These are phyloP conservation scores for Volvariella surrecta DNA, from an alignment of 1,284 basidiomycete species.

Conservation along the genomic window DNA sequence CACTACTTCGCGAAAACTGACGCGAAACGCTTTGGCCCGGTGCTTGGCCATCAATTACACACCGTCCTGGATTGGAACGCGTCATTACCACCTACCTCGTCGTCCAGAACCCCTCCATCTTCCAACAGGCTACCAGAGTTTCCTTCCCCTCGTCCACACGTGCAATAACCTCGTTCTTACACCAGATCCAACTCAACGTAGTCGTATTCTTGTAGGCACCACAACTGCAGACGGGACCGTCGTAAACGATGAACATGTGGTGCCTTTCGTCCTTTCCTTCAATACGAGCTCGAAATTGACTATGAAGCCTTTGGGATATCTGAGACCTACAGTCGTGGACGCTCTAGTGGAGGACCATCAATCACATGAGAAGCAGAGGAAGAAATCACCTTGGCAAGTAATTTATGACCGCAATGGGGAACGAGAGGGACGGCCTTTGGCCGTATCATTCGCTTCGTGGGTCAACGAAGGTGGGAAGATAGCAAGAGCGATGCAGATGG, in stretches of 20 bases:
- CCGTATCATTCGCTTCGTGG: constrained; percentile 21
- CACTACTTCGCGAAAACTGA: no score
- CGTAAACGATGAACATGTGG: constrained; percentile 15
- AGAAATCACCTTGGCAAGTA: constrained; percentile 19
- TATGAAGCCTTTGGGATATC: constrained; percentile 17
- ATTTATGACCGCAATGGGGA: constrained; percentile 10
- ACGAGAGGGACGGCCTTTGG: no score
- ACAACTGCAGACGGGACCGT: constrained; percentile 15
- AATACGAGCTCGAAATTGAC: constrained; percentile 8
- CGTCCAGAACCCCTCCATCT: constrained; percentile 12
- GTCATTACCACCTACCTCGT: no score
- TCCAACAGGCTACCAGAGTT: constrained; percentile 15
- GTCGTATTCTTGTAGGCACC: constrained; percentile 13
- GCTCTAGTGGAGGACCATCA: constrained; percentile 19
- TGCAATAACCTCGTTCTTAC: constrained; percentile 21
- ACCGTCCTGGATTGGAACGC: no score
- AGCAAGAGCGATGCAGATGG: constrained; percentile 17
- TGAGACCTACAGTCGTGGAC: constrained; percentile 18
- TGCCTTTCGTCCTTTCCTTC: constrained; percentile 17
- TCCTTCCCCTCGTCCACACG: constrained; percentile 20
- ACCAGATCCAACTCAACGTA: constrained; percentile 9
- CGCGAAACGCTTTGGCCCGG: no score
- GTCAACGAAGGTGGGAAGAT: constrained; percentile 21
- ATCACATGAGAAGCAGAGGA: constrained; percentile 15
- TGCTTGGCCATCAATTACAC: no score